Conservation (phyloP, 164 flowering plant species). For the Vitis vinifera region DNA sequence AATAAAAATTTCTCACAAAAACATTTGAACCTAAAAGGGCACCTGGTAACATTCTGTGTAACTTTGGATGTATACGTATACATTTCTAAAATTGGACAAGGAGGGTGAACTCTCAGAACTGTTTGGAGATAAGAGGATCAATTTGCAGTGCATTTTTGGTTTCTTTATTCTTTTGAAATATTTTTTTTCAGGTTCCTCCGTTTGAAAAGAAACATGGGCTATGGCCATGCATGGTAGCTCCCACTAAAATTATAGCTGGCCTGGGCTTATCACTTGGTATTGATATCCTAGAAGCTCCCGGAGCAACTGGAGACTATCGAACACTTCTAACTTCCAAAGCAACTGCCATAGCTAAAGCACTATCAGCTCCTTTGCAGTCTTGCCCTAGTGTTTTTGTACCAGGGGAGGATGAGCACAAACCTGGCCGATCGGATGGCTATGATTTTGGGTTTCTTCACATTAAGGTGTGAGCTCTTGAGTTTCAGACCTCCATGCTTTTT, state of each 20-base stretch:
- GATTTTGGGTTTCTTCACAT: constrained; percentile 98
- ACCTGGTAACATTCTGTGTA: no score
- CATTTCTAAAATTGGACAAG: no score
- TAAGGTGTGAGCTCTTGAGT: constrained; percentile 49
- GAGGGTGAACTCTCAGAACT: no score
- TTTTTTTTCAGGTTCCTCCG: constrained; percentile 66
- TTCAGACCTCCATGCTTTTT: neutral
- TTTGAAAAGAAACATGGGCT: constrained; percentile 77
- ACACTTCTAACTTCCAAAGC: constrained; percentile 89
- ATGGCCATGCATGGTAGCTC: constrained; percentile 97
- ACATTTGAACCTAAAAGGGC: no score
- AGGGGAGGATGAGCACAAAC: constrained; percentile 78
- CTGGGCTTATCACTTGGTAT: constrained; percentile 90
- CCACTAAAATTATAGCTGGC: constrained; percentile 97
- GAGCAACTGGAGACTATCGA: constrained; percentile 98
- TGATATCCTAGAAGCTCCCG: constrained; percentile 96
- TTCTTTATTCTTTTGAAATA: neutral
- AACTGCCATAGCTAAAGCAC: constrained; percentile 78
- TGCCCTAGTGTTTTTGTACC: constrained; percentile 82
- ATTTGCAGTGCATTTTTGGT: neutral
- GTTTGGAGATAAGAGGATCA: no score
- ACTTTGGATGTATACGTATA: no score
- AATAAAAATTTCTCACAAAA: no score
- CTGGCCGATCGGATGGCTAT: constrained; percentile 79
- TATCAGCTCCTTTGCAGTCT: constrained; percentile 66